Conservation (phyloP, 2,329 filamentous ascomycete species). For the Epichloe scottii region DNA sequence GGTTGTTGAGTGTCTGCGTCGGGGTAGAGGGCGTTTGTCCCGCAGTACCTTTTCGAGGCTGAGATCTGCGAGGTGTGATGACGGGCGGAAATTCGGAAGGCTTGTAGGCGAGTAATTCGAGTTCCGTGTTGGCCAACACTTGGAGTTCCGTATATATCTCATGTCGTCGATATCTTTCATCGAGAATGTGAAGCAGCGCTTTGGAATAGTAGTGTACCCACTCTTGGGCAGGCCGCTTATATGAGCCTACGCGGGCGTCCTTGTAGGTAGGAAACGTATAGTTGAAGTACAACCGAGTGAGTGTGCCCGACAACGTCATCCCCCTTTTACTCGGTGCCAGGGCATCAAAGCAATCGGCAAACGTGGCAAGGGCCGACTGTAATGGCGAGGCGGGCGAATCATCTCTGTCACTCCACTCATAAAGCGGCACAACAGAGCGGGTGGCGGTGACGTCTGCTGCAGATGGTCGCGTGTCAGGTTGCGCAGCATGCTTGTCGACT, state of each 20-base stretch:
- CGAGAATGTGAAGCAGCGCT: constrained; percentile 25
- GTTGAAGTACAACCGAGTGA: constrained; percentile 20
- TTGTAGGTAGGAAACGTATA: constrained; percentile 19
- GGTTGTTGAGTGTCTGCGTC: constrained; percentile 2
- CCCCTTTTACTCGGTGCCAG: constrained; percentile 11
- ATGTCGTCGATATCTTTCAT: constrained; percentile 20
- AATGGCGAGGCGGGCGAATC: constrained; percentile 11
- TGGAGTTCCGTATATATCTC: constrained; percentile 24
- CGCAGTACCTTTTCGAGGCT: background rate
- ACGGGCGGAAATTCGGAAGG: constrained; percentile 16
- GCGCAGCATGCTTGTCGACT: background rate
- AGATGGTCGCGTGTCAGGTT: background rate
- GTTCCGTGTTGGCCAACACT: constrained; percentile 14
- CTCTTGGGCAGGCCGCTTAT: constrained; percentile 29
- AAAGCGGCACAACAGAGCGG: background rate
- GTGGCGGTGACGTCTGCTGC: background rate
- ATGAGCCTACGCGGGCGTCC: constrained; percentile 17
- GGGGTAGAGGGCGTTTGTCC: constrained; percentile 2
- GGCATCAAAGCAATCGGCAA: constrained; percentile 12
- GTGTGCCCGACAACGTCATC: constrained; percentile 9
- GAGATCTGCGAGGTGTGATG: constrained; percentile 12
- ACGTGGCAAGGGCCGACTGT: constrained; percentile 14
- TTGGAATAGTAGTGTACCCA: constrained; percentile 32
- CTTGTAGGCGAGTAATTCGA: constrained; percentile 16
- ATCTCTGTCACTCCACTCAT: background rate